Evolutionary conservation across 768 basidiomycete genomes (phyloP), one percentile per base, ranked within the genome.

Genomic region (Neoboletus brunneissimus): DNA sequence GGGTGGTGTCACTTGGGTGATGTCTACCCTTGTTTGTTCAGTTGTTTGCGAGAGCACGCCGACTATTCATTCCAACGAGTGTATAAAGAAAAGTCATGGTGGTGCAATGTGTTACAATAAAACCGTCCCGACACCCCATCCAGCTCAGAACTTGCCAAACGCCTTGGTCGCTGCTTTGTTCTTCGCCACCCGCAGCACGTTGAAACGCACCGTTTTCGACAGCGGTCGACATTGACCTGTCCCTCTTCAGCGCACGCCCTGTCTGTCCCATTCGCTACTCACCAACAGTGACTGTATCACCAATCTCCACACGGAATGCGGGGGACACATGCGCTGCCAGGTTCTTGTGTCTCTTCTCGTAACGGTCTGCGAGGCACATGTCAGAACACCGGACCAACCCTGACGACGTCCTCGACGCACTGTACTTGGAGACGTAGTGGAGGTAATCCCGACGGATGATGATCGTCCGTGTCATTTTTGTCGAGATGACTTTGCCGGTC

Each of bases 141-240:
- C 48, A 23, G 45, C 67, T 76, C 75, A 94, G 81, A 98, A 98
- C 86, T 98, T 98, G 78, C 85, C 84, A 80, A 98, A 98, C 50
- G 89, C 79, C 82, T 96, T 97, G 56, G 85, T 75, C 34, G 92
- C 72, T 12, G 92, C 93, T 85, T 94, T 95, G 86, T 78, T 94
- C 86, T 89, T 93, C 63, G 86, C 74, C 75, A 99, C 96, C 68
- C 95, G 89, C 72, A 98, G 76, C 56, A 99, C 97, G 78, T 99
- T 99, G 88, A 99, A 99, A 49, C 97, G 91, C 69, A 98, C 93
- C 34, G 96, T 98, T 79, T 99, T 99, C 59, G 97, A 98, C 68
- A 98, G 77, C 66, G 97, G 97, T 73, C 97, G 89, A 82, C 97
- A 99, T 85, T 99, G 97, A 35, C 94, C 94, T 94, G 32, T 0